Conservation (phyloP, 225 moss, liverwort and hornwort species). For the Sphagnum tenellum region DNA sequence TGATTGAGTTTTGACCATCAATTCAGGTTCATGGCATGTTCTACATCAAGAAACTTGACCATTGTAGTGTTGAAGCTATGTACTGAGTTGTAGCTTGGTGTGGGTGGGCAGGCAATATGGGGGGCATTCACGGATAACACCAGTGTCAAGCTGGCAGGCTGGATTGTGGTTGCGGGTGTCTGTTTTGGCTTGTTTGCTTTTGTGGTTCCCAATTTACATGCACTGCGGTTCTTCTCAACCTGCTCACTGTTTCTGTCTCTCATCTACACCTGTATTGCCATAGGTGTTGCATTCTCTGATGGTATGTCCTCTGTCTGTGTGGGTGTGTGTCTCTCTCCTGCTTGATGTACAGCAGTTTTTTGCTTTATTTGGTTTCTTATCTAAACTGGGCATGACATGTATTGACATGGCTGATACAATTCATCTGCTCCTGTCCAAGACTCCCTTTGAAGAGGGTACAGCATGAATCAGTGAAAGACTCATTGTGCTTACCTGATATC, state of each 20-base stretch:
- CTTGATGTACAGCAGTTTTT: not conserved
- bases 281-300: slow-evolving; percentile 21
- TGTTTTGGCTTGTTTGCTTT: slow-evolving; percentile 24
- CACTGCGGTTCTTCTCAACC: slow-evolving; percentile 28
- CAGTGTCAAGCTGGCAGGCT: slow-evolving; percentile 23
- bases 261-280: slow-evolving; percentile 23
- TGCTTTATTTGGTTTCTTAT: not conserved
- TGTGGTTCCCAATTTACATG: slow-evolving; percentile 32
- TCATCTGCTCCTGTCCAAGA: too few species aligned
- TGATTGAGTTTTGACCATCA: too few species aligned
- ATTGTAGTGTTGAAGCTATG: too few species aligned
- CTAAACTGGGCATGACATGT: too few species aligned
- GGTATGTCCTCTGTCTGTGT: slow-evolving; percentile 10
- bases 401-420: too few species aligned
- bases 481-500: too few species aligned
- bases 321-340: not conserved
- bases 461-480: too few species aligned
- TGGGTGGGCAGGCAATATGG: slow-evolving; percentile 28
- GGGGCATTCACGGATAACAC: slow-evolving; percentile 9
- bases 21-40: too few species aligned
- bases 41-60: too few species aligned
- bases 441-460: too few species aligned
- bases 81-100: too few species aligned
- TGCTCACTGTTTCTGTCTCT: slow-evolving; percentile 24
- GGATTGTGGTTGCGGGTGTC: slow-evolving; percentile 39